phyloP scores from a whole-genome alignment of 805 yeast genomes.

The Metschnikowia koreensis region DNA sequence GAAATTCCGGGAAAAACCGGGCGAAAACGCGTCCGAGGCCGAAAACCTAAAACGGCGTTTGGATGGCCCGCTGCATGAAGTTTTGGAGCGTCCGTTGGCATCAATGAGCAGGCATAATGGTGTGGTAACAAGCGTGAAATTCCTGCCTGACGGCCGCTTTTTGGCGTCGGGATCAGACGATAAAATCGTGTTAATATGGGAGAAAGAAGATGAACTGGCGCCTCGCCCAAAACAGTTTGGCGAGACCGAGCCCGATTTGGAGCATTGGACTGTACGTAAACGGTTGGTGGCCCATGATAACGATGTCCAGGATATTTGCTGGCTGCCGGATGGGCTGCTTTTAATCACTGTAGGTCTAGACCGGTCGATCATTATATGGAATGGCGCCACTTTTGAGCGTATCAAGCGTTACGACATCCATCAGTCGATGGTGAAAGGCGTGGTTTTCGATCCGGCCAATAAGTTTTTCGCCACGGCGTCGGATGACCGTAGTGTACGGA shows the following conservation, averaged over 20 bases:
- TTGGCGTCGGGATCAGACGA: constrained; percentile 96
- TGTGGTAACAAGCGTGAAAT: constrained; percentile 90
- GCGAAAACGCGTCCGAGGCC: neutral
- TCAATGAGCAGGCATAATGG: constrained; percentile 96
- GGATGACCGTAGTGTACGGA: constrained; percentile 88
- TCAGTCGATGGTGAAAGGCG: constrained; percentile 93
- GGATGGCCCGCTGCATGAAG: constrained; percentile 6
- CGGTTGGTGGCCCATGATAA: constrained; percentile 95
- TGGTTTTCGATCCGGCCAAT: constrained; percentile 96
- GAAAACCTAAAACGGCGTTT: constrained; percentile 9
- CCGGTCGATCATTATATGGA: constrained; percentile 90
- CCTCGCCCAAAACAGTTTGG: constrained; percentile 68
- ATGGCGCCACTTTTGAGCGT: constrained; percentile 85
- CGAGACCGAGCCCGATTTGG: constrained; percentile 65
- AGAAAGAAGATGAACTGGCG: constrained; percentile 67
- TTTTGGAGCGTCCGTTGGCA: constrained; percentile 58
- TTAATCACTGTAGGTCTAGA: constrained; percentile 94
- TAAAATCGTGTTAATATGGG: constrained; percentile 88
- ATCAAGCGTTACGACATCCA: constrained; percentile 88
- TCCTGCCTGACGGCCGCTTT: constrained; percentile 88
- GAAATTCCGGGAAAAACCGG: constrained; percentile 31
- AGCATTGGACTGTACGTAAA: constrained; percentile 92
- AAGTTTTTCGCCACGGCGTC: constrained; percentile 96
- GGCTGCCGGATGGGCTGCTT: constrained; percentile 94
- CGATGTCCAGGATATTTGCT: constrained; percentile 95